These are phyloP conservation scores for Glycine tomentella DNA, from an alignment of 306 rosid genomes.

Conservation along the genomic window DNA sequence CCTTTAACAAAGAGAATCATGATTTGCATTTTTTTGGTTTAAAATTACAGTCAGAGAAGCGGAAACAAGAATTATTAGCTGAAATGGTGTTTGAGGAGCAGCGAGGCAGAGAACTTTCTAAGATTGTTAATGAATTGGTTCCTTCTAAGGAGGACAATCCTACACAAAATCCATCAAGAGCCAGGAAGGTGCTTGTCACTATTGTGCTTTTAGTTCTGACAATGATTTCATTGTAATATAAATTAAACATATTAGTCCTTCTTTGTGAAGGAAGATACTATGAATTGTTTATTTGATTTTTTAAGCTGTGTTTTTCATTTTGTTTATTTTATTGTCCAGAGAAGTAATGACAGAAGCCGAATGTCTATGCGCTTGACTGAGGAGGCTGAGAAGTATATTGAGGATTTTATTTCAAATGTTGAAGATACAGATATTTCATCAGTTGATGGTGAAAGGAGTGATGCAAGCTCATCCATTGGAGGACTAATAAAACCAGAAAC, in stretches of 20 bases:
- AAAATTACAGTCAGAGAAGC: conserved; percentile 79
- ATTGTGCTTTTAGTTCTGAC: conserved; percentile 27
- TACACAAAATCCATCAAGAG: conserved; percentile 58
- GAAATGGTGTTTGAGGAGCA: conserved; percentile 83
- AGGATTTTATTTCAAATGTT: conserved; percentile 92
- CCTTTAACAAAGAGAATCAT: too few relatives aligned
- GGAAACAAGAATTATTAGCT: conserved; percentile 79
- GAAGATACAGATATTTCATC: conserved; percentile 98
- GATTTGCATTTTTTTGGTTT: neutral
- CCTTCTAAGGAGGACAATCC: conserved; percentile 62
- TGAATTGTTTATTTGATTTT: conserved; percentile 23
- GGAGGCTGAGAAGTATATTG: conserved; percentile 91
- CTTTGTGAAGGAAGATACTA: conserved; percentile 28
- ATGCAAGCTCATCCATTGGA: conserved; percentile 88
- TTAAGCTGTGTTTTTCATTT: conserved; percentile 7
- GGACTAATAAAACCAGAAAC: conserved; percentile 67
- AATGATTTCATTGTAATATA: too few relatives aligned
- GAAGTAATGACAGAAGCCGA: conserved; percentile 80
- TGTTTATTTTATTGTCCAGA: conserved; percentile 53
- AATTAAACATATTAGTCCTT: too few relatives aligned
- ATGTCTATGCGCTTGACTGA: conserved; percentile 79
- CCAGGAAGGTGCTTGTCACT: conserved; percentile 67
- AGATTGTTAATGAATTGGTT: conserved; percentile 67
- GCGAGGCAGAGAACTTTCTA: conserved; percentile 78
- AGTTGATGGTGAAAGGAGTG: conserved; percentile 95